A percentile compares a stretch with the other conserved stretches of the same genome.
These are phyloP conservation scores for grape (Vitis vinifera) DNA, from an alignment of 164 flowering plant species.

Conservation along the genomic window DNA sequence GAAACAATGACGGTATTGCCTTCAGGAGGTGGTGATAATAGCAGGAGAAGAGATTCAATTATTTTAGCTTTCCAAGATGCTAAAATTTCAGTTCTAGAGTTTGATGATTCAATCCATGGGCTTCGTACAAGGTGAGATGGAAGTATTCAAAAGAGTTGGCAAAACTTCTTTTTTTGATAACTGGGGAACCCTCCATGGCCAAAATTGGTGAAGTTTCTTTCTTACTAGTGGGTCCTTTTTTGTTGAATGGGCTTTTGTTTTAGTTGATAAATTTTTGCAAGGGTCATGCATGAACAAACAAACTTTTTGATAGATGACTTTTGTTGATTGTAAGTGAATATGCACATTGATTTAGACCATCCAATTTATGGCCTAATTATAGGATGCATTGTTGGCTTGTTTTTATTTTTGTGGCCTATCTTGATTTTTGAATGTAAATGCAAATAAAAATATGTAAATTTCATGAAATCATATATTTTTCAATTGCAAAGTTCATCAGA, in stretches of 20 bases:
- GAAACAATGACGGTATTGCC: conserved; percentile 79
- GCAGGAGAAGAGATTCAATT: conserved; percentile 85
- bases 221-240: not conserved
- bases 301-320: no score
- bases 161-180: not conserved
- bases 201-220: no score
- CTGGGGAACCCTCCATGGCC: no score
- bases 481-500: no score
- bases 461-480: no score
- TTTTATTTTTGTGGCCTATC: no score
- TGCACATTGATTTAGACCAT: no score
- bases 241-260: conserved; percentile 4
- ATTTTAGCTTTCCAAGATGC: conserved; percentile 81
- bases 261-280: not conserved
- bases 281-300: not conserved
- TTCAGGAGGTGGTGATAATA: conserved; percentile 49
- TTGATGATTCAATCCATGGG: conserved; percentile 89
- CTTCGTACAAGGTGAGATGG: conserved; percentile 76
- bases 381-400: no score
- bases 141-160: not conserved
- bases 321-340: no score
- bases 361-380: no score
- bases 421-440: no score
- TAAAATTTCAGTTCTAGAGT: conserved; percentile 85
- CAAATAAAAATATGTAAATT: no score